Base-by-base conservation (phyloP, 352 stramenopile species). In the Aphanomyces euteiches region DNA sequence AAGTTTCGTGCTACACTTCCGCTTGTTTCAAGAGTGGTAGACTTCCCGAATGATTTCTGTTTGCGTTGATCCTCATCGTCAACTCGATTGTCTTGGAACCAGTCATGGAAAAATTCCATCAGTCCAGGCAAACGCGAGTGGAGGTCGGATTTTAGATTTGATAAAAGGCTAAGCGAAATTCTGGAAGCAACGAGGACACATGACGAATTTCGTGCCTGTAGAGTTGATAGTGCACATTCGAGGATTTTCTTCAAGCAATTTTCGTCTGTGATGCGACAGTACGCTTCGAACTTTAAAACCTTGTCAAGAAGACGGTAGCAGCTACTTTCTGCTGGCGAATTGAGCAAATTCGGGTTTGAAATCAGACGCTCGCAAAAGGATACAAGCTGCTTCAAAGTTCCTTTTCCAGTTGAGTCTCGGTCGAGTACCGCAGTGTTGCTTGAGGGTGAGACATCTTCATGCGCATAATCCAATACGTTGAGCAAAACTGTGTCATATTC, bases 71-170 rank as follows among this genome's bases (percentile, higher is more conserved):
- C 10, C 43, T 50, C 28, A 7, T 13, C 21, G 7, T 61, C 54
- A 7, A 37, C 19, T 7, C 54, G 17, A 41, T 17, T 40, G 36
- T 61, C 19, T 7, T 41, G 34, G 40, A 70, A 70, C 64, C 64
- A 70, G 15, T 45, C 41, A 34, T 70, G 36, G 38, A 70, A 70
- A 40, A 61, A 70, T n/a, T 63, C 34, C 64, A 70, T 70, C 19
- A 47, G 60, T n/a, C 38, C 50, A 36, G 13, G 10, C 43, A 70
- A 43, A 28, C 47, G 43, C n/a, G 64, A 3, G 39, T 70, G 64
- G 37, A 70, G 21, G 39, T 70, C 64, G 13, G 50, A 48, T 17
- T 17, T 15, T 8, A 61, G 40, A 15, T 61, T 36, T 28, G 6
- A 13, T 12, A 70, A n/a, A 10, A 70, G n/a, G 54, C 47, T 19